These are phyloP conservation scores for Rutstroemia sp. DNA, from an alignment of 2,329 filamentous ascomycete species.

Conservation along the genomic window DNA sequence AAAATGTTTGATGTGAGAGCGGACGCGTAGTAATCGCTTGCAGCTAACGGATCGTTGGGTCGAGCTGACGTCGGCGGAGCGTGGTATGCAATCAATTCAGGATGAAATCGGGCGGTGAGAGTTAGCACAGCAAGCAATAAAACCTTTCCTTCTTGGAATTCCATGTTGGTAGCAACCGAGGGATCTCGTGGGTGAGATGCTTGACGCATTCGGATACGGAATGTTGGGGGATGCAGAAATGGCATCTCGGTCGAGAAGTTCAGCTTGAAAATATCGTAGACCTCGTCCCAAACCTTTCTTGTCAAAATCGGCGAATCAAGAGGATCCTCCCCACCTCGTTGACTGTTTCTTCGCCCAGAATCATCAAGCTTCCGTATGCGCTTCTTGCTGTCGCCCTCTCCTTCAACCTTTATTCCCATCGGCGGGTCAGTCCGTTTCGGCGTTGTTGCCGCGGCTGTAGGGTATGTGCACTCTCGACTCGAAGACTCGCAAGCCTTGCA, in stretches of 20 bases:
- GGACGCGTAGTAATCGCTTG: constrained; percentile 58
- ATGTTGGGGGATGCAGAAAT: constrained; percentile 60
- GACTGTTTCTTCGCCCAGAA: constrained; percentile 27
- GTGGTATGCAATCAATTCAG: constrained; percentile 46
- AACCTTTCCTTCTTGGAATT: constrained; percentile 42
- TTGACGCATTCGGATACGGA: constrained; percentile 45
- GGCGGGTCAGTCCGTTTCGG: constrained; percentile 25
- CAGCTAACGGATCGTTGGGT: constrained; percentile 41
- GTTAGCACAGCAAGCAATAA: constrained; percentile 60
- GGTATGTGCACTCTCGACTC: constrained; percentile 67
- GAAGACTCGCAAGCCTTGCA: constrained; percentile 70
- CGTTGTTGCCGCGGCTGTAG: constrained; percentile 35
- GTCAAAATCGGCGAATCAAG: constrained; percentile 56
- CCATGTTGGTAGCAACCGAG: constrained; percentile 12
- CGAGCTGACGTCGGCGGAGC: constrained; percentile 5
- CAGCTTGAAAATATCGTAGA: constrained; percentile 62
- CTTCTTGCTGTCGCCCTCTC: constrained; percentile 41
- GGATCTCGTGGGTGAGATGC: constrained; percentile 32
- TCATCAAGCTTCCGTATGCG: constrained; percentile 31
- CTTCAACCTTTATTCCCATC: constrained; percentile 24
- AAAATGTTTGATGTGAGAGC: constrained; percentile 44
- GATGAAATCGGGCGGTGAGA: constrained; percentile 62
- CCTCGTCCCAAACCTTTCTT: constrained; percentile 57
- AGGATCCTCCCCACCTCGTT: constrained; percentile 47
- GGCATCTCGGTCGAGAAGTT: constrained; percentile 68